phyloP scores from a whole-genome alignment of 2,329 filamentous ascomycete genomes.

The Scytalidium sp. region DNA sequence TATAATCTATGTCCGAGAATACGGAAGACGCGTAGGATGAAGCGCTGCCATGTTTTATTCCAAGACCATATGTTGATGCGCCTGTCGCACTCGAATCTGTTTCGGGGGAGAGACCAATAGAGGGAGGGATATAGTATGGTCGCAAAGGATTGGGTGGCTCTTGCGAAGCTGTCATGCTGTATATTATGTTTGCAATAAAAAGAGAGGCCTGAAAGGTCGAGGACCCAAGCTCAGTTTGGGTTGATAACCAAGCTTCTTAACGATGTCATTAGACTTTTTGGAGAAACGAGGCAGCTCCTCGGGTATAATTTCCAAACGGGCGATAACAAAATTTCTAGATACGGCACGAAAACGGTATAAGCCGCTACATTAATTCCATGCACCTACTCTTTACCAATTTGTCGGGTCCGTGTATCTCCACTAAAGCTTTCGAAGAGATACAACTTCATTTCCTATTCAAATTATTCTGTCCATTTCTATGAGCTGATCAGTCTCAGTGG shows the following conservation, averaged over 20 bases:
- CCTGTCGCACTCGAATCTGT: slow-evolving; percentile 29
- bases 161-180: slow-evolving; percentile 41
- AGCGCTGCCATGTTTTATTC: slow-evolving; percentile 32
- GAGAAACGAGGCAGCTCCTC: neutral
- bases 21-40: slow-evolving; percentile 63
- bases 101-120: slow-evolving; percentile 56
- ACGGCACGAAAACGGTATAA: too few relatives aligned
- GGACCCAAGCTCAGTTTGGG: slow-evolving; percentile 6
- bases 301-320: neutral
- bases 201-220: neutral
- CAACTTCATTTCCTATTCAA: too few relatives aligned
- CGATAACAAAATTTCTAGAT: neutral
- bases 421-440: neutral
- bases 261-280: neutral
- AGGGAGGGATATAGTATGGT: slow-evolving; percentile 62
- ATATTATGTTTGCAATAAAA: slow-evolving; percentile 9
- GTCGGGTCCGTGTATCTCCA: neutral
- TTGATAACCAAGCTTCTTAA: neutral
- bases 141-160: slow-evolving; percentile 56
- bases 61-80: slow-evolving; percentile 24
- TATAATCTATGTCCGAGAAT: slow-evolving; percentile 88
- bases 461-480: neutral
- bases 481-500: neutral
- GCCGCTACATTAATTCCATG: neutral
- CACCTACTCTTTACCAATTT: neutral